Percentiles rank a stretch among this genome's conserved stretches.
Conservation (phyloP, 2,329 filamentous ascomycete genomes). For the Aspergillus unguis region DNA sequence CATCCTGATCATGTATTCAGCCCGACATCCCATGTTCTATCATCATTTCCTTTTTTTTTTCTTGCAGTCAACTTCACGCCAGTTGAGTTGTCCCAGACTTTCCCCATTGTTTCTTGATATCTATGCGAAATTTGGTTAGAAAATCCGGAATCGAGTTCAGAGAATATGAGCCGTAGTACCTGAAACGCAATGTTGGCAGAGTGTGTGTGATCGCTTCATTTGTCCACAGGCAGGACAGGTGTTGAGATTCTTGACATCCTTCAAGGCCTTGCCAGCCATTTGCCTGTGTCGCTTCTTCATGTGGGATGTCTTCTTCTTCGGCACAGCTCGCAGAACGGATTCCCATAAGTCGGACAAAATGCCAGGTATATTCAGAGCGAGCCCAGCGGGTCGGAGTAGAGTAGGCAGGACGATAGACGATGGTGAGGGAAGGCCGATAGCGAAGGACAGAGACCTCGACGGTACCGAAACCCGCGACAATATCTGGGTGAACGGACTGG, state of each 20-base stretch:
- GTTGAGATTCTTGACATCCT: constrained; percentile 84
- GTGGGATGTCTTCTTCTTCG: constrained; percentile 98
- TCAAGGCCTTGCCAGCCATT: constrained; percentile 90
- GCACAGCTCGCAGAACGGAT: constrained; percentile 83
- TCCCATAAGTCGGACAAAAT: constrained; percentile 87
- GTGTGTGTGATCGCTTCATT: constrained; percentile 79
- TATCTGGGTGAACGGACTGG: constrained; percentile 19
- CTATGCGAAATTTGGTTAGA: constrained; percentile 23
- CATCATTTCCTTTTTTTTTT: constrained; percentile 8
- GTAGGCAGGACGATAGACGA: constrained; percentile 48
- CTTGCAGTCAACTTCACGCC: constrained; percentile 22
- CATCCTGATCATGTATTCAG: constrained; percentile 8
- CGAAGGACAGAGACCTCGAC: constrained; percentile 16
- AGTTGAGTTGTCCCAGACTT: constrained; percentile 22
- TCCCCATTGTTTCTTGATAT: constrained; percentile 48
- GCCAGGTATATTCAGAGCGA: constrained; percentile 62
- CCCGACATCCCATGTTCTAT: constrained; percentile 1
- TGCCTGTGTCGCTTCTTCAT: constrained; percentile 91
- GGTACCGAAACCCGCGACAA: constrained; percentile 23
- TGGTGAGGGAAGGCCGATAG: constrained; percentile 32
- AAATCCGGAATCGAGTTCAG: background rate
- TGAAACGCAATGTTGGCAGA: constrained; percentile 83
- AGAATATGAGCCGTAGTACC: constrained; percentile 54
- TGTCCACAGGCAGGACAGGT: constrained; percentile 86
- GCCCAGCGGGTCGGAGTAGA: constrained; percentile 57